Percentiles rank a stretch among this genome's conserved stretches.
These are phyloP conservation scores for Themeda triandra DNA, from an alignment of 176 grass and related monocot species.

Conservation along the genomic window DNA sequence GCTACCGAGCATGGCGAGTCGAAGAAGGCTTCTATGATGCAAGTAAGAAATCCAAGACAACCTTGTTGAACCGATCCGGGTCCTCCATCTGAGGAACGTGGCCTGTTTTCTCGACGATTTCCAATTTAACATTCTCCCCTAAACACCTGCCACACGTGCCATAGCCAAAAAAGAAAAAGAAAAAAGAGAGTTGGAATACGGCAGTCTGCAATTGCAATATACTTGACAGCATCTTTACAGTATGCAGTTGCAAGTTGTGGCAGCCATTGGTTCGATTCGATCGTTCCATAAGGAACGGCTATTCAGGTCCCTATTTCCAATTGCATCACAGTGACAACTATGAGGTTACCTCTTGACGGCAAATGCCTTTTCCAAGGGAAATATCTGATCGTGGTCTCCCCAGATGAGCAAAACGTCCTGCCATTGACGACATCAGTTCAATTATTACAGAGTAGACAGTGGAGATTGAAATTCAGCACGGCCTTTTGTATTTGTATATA, in stretches of 20 bases:
- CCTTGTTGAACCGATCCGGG: constrained; percentile 52
- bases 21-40: not conserved
- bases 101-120: constrained; percentile 47
- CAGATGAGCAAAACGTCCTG: constrained; percentile 68
- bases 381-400: constrained; percentile 77
- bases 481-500: not conserved
- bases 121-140: constrained; percentile 48
- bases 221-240: not conserved
- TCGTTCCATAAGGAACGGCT: not conserved
- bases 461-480: not conserved
- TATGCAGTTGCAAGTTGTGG: not conserved
- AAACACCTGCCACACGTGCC: constrained; percentile 31
- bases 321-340: not conserved
- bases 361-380: constrained; percentile 64
- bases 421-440: not conserved
- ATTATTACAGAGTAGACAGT: not conserved
- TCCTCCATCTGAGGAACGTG: constrained; percentile 75
- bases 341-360: constrained; percentile 42
- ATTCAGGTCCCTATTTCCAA: not conserved
- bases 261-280: not conserved
- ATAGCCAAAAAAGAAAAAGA: not conserved
- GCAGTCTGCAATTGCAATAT: not conserved
- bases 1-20: not conserved
- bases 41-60: constrained; percentile 64
- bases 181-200: not conserved